Percentiles rank a stretch among this genome's conserved stretches.
Conservation (phyloP, 805 yeast species). For the Schwanniomyces sp. region DNA sequence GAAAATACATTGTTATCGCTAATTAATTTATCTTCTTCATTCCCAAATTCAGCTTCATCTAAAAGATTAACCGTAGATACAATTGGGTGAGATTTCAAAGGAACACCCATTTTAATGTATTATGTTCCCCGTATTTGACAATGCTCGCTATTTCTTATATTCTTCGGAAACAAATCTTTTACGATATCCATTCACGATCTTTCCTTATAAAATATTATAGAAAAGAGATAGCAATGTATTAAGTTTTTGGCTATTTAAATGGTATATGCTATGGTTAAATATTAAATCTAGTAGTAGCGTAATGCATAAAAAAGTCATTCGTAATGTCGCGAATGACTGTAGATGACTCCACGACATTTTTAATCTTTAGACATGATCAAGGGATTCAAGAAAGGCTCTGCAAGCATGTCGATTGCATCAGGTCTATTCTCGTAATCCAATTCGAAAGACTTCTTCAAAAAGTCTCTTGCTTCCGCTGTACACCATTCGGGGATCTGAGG, state of each 20-base stretch:
- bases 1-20: neutral
- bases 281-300: neutral
- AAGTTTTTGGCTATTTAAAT: neutral
- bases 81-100: constrained; percentile 39
- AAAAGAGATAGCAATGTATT: neutral
- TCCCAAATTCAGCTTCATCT: constrained; percentile 13
- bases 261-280: neutral
- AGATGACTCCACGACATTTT: constrained; percentile 5
- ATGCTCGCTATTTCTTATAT: neutral
- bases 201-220: neutral
- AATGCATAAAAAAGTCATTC: neutral
- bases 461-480: constrained; percentile 65
- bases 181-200: neutral
- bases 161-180: neutral
- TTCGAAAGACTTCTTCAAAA: constrained; percentile 67
- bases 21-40: neutral
- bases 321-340: constrained; percentile 6
- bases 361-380: constrained; percentile 42
- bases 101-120: constrained; percentile 33
- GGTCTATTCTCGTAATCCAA: constrained; percentile 75
- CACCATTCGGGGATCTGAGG: constrained; percentile 81
- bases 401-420: constrained; percentile 64
- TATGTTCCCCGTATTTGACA: neutral
- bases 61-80: constrained; percentile 34
- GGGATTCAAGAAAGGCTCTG: constrained; percentile 60